Base-by-base conservation (phyloP, 495 filamentous ascomycete genomes). In the Hypoxylon rickii region DNA sequence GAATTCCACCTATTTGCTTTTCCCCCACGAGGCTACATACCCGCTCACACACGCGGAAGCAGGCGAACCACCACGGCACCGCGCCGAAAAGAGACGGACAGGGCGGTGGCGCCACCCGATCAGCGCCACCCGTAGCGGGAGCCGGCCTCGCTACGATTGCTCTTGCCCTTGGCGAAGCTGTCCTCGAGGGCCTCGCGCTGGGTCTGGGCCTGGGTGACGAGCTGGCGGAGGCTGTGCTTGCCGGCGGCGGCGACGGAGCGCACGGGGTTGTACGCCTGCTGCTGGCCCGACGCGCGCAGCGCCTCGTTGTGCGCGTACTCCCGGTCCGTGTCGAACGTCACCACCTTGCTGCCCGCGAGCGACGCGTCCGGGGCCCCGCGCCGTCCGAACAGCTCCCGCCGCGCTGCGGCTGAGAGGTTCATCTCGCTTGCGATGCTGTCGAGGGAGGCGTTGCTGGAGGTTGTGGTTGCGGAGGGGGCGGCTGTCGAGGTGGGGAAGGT, bases 141-240 rank as follows among this genome's bases (percentile, higher is more conserved):
- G 7, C 87, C 88, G 3, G 89, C 90, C 58, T 95, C 90, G 54
- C 79, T 83, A 68, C 87, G 83, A 65, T 89, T 91, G 64, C 81
- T 81, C 65, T 79, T 79, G 13, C 86, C 89, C 53, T 80, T 72
- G 3, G 89, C 89, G 75, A 95, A 97, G 65, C 85, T 88, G 68
- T 97, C 92, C 69, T 96, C 90, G 65, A 97, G 72, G 5, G 89
- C 89, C 3, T 89, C 87, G 69, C 84, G 85, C 74, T 97, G 90
- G 45, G 71, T 86, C 60, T 80, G 85, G 13, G 86, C 92, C 51
- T 85, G 86, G 72, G 83, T 90, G 61, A 97, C 88, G 69, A 97
- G 75, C 73, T 96, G 90, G 63, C 88, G 85, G 66, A 97, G 76
- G 41, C 82, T 90, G 69, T 95, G 90, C 73, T 96, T 96, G 29